A percentile compares a stretch with the other conserved stretches of the same genome.
Conservation (phyloP, 352 stramenopile species). For the Elongisporangium prolatum region DNA sequence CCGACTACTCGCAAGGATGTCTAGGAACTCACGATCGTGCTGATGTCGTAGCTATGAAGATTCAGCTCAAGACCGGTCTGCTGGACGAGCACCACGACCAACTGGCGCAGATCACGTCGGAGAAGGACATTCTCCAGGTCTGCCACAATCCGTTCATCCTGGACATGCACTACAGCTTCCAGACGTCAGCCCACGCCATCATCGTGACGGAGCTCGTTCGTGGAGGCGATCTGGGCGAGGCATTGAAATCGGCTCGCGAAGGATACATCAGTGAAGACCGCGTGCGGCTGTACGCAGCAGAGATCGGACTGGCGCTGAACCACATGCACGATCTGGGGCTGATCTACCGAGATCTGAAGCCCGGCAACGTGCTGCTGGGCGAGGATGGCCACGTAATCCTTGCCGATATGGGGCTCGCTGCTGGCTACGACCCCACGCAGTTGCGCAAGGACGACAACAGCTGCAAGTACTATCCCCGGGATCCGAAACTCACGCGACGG, state of each 20-base stretch:
- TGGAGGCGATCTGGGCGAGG: slow-evolving; percentile 71
- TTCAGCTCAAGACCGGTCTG: slow-evolving; percentile 88
- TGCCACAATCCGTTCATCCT: slow-evolving; percentile 88
- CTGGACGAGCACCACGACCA: slow-evolving; percentile 84
- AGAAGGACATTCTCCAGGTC: slow-evolving; percentile 85
- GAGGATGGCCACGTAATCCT: slow-evolving; percentile 89
- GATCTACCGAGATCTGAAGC: slow-evolving; percentile 88
- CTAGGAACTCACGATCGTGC: too few species aligned
- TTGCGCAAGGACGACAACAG: slow-evolving; percentile 52
- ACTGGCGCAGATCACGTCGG: slow-evolving; percentile 82
- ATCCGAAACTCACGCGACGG: slow-evolving; percentile 55
- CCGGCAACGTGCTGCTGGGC: slow-evolving; percentile 85
- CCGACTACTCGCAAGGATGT: too few species aligned
- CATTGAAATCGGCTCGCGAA: slow-evolving; percentile 62
- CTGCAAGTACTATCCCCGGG: slow-evolving; percentile 41
- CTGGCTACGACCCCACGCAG: slow-evolving; percentile 47
- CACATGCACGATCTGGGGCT: slow-evolving; percentile 87
- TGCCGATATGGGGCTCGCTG: slow-evolving; percentile 84
- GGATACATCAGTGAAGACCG: slow-evolving; percentile 73
- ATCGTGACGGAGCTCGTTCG: slow-evolving; percentile 87
- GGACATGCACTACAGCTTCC: slow-evolving; percentile 90
- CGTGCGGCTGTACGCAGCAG: slow-evolving; percentile 74
- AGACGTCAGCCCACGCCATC: slow-evolving; percentile 80
- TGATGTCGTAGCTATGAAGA: slow-evolving; percentile 91
- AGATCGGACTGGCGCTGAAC: slow-evolving; percentile 82